Percentiles rank a stretch among this genome's conserved stretches.
phyloP scores from a whole-genome alignment of 768 basidiomycete species.

The Lactarius sp. region DNA sequence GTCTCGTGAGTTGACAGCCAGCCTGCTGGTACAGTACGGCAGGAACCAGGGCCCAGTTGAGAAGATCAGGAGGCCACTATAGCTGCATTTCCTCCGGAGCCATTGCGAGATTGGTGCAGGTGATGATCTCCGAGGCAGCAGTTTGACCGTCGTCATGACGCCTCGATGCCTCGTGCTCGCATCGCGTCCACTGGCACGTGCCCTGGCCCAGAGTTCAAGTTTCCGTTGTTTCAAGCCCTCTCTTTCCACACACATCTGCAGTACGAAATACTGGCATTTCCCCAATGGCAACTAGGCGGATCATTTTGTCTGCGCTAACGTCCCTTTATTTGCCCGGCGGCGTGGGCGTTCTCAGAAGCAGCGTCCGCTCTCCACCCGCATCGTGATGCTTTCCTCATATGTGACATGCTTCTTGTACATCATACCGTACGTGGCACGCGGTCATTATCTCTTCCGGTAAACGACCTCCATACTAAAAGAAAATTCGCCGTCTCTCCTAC shows the following conservation, averaged over 20 bases:
- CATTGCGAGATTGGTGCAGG: neutral
- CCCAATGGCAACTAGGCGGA: neutral
- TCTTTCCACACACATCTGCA: no score
- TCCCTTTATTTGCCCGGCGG: neutral
- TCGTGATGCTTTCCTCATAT: conserved; percentile 7
- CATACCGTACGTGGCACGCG: conserved; percentile 13
- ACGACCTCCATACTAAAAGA: neutral
- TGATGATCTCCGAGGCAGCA: neutral
- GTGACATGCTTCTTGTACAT: conserved; percentile 20
- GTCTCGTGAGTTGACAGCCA: neutral
- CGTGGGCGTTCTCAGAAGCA: neutral
- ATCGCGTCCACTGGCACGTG: no score
- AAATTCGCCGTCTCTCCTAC: conserved; percentile 1
- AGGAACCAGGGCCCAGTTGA: conserved; percentile 5
- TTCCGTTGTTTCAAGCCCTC: no score
- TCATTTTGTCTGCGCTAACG: neutral
- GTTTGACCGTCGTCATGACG: no score
- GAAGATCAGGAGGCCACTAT: conserved; percentile 3
- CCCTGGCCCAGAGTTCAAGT: no score
- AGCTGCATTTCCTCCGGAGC: neutral
- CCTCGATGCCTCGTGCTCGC: no score
- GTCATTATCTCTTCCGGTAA: conserved; percentile 5
- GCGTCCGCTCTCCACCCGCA: conserved; percentile 21
- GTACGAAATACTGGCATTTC: neutral
- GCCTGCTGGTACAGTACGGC: neutral